Evolutionary conservation across 2,329 filamentous ascomycete genomes (phyloP), one percentile per base, ranked within the genome.

Genomic region (Fusarium secorum): DNA sequence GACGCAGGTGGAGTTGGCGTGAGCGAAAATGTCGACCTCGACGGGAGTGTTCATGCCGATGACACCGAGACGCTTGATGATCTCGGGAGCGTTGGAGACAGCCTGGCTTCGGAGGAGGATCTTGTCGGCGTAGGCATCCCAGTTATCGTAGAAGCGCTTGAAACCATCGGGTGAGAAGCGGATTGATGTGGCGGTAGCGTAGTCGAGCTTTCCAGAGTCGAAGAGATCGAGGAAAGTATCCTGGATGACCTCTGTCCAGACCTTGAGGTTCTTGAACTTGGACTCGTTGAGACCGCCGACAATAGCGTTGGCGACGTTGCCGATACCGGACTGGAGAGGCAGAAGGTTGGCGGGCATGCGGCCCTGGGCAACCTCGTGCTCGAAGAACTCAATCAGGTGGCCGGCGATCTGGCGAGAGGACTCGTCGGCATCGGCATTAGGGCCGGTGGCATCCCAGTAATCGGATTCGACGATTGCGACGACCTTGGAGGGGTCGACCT

Each of bases 31-130:
- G 82, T 97, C 94, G 20, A 97, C 94, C 83, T 97, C 94, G 49
- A 97, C 93, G 26, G 94, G 94, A 0, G 94, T 97, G 87, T 97
- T 97, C 94, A 97, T 97, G 79, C 93, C 94, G 75, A 97, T 97
- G 73, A 94, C 90, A 67, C 94, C 94, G 3, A 97, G 85, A 30
- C 94, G 89, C 60, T 93, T 89, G 83, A 97, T 97, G 82, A 97
- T 94, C 82, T 97, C 94, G 65, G 94, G 94, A 5, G 90, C 92
- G 86, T 97, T 97, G 77, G 92, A 95, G 14, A 97, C 92, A 79
- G 93, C 89, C 83, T 97, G 94, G n/a, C 91, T 91, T 69, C 94
- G 92, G 51, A 97, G 90, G 61, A 97, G 91, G 5, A 97, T 88
- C 84, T 95, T 95, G 78, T 91, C 87, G 53, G 91, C 85, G 82